phyloP scores from a whole-genome alignment of 2,329 filamentous ascomycete species.

The Fusarium luffae region DNA sequence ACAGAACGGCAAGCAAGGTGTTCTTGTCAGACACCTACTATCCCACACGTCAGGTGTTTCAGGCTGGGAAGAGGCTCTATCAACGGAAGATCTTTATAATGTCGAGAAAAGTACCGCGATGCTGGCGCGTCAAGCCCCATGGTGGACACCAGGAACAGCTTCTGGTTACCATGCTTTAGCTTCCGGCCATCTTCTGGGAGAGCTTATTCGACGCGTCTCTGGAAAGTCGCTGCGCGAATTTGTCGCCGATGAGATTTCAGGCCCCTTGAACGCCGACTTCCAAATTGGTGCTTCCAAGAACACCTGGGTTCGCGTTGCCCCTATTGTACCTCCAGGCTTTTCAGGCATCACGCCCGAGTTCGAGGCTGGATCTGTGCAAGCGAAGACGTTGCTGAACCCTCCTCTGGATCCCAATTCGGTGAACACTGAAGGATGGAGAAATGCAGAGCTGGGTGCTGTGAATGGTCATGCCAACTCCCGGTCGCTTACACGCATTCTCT shows the following conservation, averaged over 20 bases:
- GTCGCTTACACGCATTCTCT: not conserved
- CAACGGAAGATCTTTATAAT: slow-evolving; percentile 1
- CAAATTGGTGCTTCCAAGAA: not conserved
- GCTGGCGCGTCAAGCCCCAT: not conserved
- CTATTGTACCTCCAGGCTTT: accelerated
- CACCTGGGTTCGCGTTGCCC: not conserved
- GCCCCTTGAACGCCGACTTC: not conserved
- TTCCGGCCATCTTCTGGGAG: not conserved
- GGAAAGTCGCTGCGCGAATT: not conserved
- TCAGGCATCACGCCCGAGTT: not conserved
- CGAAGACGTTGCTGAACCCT: not conserved
- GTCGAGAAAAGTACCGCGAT: not conserved
- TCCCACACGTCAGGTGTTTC: slow-evolving; percentile 22
- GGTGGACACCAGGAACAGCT: slow-evolving; percentile 2
- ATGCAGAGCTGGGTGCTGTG: not conserved
- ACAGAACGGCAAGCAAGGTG: slow-evolving; percentile 16
- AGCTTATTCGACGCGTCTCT: not conserved
- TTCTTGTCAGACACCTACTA: slow-evolving; percentile 6
- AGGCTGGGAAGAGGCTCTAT: not conserved
- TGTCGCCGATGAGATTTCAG: not conserved
- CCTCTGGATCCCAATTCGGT: not conserved
- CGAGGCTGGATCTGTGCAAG: not conserved
- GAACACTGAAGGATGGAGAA: not conserved
- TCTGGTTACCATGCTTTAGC: not conserved
- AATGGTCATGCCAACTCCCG: slow-evolving; percentile 10